These are phyloP conservation scores for Candida ponderosae DNA, from an alignment of 805 yeast genomes.

Conservation along the genomic window DNA sequence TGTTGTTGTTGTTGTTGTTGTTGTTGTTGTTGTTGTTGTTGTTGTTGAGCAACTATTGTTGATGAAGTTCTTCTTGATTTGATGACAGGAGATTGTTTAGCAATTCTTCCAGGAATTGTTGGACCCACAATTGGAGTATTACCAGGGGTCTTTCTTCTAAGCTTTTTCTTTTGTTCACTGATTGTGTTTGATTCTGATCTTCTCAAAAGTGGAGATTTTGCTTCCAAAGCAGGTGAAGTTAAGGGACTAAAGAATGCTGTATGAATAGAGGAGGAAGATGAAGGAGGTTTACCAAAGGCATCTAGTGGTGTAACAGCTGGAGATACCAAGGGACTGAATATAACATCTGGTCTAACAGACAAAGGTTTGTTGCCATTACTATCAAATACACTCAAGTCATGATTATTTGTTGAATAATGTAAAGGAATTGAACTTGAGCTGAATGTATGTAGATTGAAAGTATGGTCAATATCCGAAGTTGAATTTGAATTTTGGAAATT, in stretches of 20 bases:
- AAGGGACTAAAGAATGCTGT: slow-evolving; percentile 35
- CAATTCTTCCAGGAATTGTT: slow-evolving; percentile 21
- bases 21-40: slow-evolving; percentile 11
- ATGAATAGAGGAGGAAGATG: background rate
- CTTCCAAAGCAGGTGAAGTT: slow-evolving; percentile 63
- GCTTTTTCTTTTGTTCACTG: slow-evolving; percentile 14
- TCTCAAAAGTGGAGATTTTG: slow-evolving; percentile 21
- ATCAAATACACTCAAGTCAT: no score
- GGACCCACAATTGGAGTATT: slow-evolving; percentile 31
- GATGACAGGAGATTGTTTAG: slow-evolving; percentile 31
- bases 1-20: slow-evolving; percentile 1
- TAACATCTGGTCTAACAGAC: slow-evolving; percentile 44
- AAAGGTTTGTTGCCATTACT: background rate
- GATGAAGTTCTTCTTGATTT: slow-evolving; percentile 22
- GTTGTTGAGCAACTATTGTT: slow-evolving; percentile 8
- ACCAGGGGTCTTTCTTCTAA: slow-evolving; percentile 31
- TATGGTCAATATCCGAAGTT: slow-evolving; percentile 5
- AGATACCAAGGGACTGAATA: slow-evolving; percentile 69
- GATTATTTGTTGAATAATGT: slow-evolving; percentile 1
- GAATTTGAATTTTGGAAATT: slow-evolving; percentile 2
- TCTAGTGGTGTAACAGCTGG: slow-evolving; percentile 68
- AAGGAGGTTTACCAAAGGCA: background rate
- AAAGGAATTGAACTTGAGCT: background rate
- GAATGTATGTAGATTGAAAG: slow-evolving; percentile 12
- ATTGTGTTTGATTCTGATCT: slow-evolving; percentile 3